Evolutionary conservation across 1,284 basidiomycete species (phyloP).

Genomic region (Thelephora terrestris): DNA sequence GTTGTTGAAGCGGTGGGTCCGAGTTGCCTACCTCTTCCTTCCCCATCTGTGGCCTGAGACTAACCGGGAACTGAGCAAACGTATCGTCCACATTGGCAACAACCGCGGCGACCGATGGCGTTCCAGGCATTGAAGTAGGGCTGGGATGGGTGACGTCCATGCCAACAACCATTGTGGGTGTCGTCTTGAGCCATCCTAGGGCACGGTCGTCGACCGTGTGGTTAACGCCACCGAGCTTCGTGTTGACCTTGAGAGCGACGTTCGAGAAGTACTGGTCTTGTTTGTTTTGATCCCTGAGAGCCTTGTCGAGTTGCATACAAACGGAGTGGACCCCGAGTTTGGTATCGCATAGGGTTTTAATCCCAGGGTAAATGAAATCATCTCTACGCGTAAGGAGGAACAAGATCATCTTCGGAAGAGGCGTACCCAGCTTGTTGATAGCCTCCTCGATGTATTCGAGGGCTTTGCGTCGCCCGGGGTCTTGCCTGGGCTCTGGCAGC

Average conservation of each 20-base stretch:
- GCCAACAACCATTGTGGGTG: constrained; percentile 70
- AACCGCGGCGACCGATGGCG: constrained; percentile 70
- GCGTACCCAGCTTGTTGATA: constrained; percentile 24
- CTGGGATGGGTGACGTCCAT: constrained; percentile 73
- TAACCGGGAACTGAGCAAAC: constrained; percentile 65
- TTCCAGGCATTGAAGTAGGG: constrained; percentile 41
- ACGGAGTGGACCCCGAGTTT: constrained; percentile 59
- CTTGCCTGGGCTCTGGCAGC: constrained; percentile 21
- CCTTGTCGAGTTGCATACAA: constrained; percentile 53
- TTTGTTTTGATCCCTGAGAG: constrained; percentile 37
- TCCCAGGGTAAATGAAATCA: constrained; percentile 62
- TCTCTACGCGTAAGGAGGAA: constrained; percentile 55
- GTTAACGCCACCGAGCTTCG: constrained; percentile 71
- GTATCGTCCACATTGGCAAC: constrained; percentile 58
- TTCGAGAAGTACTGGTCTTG: constrained; percentile 74
- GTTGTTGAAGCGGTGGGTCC: neutral
- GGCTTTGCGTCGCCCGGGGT: constrained; percentile 32
- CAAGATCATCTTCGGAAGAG: constrained; percentile 43
- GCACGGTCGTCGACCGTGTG: constrained; percentile 47
- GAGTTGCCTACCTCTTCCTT: constrained; percentile 52
- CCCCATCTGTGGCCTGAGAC: constrained; percentile 48
- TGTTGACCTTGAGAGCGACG: constrained; percentile 54
- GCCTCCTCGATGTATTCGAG: constrained; percentile 29
- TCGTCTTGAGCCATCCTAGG: constrained; percentile 53
- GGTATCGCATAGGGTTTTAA: constrained; percentile 66